phyloP scores from a whole-genome alignment of 768 basidiomycete species.

The Amanita molliuscula region DNA sequence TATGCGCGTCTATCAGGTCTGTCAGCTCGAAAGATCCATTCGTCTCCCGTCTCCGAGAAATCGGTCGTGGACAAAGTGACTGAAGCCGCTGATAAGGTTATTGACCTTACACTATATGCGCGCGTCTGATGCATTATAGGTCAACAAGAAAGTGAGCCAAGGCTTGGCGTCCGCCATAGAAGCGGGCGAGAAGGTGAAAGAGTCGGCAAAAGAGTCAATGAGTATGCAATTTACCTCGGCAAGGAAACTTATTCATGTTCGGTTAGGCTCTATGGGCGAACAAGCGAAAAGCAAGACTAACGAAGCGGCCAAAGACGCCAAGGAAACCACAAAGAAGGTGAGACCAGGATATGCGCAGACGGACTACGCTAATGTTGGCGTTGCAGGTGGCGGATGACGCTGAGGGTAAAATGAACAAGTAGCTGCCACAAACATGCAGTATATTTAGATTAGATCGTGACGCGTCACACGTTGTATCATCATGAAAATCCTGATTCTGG shows the following conservation, averaged over 20 bases:
- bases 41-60: slow-evolving; percentile 23
- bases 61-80: slow-evolving; percentile 34
- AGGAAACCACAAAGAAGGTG: slow-evolving; percentile 8
- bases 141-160: slow-evolving; percentile 34
- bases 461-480: not conserved
- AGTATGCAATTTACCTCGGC: slow-evolving; percentile 15
- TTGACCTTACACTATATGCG: too few species aligned
- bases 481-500: slow-evolving; percentile 44
- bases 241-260: not conserved
- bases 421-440: not conserved
- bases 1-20: slow-evolving; percentile 18
- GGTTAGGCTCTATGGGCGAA: slow-evolving; percentile 23
- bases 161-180: slow-evolving; percentile 37
- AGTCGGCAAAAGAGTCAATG: slow-evolving; percentile 30
- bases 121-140: slow-evolving; percentile 15
- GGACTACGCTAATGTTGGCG: not conserved
- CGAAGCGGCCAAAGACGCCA: slow-evolving; percentile 23
- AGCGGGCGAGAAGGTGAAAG: slow-evolving; percentile 30
- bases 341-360: not conserved
- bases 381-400: not conserved
- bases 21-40: slow-evolving; percentile 21
- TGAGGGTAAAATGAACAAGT: not conserved
- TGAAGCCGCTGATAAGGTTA: slow-evolving; percentile 33
- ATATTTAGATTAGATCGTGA: too few species aligned
- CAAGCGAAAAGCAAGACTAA: slow-evolving; percentile 28